Evolutionary conservation across 73 alveolate genomes (phyloP), one percentile per base, ranked within the genome.

Genomic region (Tetrahymena borealis): DNA sequence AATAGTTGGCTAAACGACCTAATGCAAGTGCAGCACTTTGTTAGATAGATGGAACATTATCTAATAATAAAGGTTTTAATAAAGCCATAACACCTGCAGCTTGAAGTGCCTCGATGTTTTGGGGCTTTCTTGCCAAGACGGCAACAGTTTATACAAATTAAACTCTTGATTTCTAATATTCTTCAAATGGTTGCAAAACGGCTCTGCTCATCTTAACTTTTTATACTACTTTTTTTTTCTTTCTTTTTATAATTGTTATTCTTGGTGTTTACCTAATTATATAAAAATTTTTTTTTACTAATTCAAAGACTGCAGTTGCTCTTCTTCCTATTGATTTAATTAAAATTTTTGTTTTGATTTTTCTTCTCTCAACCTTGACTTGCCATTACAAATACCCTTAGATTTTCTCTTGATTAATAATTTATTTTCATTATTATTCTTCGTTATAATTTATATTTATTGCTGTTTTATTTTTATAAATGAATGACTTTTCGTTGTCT

Each of bases 21-120:
- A 99, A 95, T 39, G 99, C 99, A 41, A 99, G 92, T 20, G 99
- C 99, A 1, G 99, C 99, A 39, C 99, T 97, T 94, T 99, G 99
- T 95, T 98, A 97, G 93, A 99, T 99, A 20, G 99, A 96, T 78
- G 99, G 99, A 90, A 99, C 99, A 92, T 96, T 97, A 97, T 99
- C 99, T 90, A 98, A 96, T 20, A 99, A 98, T 40, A 99, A 97
- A 0, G 99, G 99, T 94, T 99, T 97, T 94, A 99, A 91, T 39
- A 99, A 96, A 18, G 99, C 99, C 99, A 99, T 98, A 39, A 99
- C 99, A 33, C 99, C 99, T 36, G 99, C 99, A 33, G 98, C 93
- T 92, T 98, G 97, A 92, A 99, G 95, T 28, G 99, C 99, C 90
- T 98, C 99, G 90, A 99, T 98, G 95, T 99, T 99, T 94, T 99